Evolutionary conservation across 148 eudicot genomes (phyloP), one percentile per base, ranked within the genome.

Genomic region (Silene uniflora): DNA sequence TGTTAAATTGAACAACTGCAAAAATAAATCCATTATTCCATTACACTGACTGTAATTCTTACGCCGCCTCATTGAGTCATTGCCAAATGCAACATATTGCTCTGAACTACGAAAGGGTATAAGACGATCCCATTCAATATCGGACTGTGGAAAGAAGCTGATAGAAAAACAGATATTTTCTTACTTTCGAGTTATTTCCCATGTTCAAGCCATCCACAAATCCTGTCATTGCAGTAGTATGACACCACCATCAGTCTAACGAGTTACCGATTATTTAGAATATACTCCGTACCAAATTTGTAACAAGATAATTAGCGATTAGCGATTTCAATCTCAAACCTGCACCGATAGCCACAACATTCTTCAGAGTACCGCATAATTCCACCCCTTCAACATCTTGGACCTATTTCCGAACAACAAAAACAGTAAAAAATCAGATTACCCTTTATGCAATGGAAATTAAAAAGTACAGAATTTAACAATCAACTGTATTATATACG

Each of bases 381-480:
- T 95, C 99, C 71, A 95, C 99, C 78, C 99, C 99, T 87, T 92
- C 99, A 59, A 95, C 97, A 67, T 95, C 99, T 77, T 88, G 83
- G 32, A 91, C 87, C 99, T 95, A 78, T 85, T 75, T 78, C 19
- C 55, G 55, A 35, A 13, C 44, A 72, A 21, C 52, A 62, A 54
- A 13, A 61, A 24, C 44, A 69, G 18, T 17, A 49, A 11, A 81
- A 56, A 1, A 11, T 49, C 55, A 49, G 55, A 11, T 49, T 16
- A 49, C 55, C 55, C 55, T 10, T 8, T 49, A 49, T 11, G 55
- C 12, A 49, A 49, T 49, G 14, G 9, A 49, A 11, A 16, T 49
- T 49, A 49, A 2, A 49, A 10, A 11, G 2, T 49, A 49, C 14
- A 49, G 14, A 13, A 49, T 13, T 49, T 10, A 11, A 10, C 14